These are phyloP conservation scores for Fusarium sacchari DNA, from an alignment of 2,329 filamentous ascomycete genomes.

Conservation along the genomic window DNA sequence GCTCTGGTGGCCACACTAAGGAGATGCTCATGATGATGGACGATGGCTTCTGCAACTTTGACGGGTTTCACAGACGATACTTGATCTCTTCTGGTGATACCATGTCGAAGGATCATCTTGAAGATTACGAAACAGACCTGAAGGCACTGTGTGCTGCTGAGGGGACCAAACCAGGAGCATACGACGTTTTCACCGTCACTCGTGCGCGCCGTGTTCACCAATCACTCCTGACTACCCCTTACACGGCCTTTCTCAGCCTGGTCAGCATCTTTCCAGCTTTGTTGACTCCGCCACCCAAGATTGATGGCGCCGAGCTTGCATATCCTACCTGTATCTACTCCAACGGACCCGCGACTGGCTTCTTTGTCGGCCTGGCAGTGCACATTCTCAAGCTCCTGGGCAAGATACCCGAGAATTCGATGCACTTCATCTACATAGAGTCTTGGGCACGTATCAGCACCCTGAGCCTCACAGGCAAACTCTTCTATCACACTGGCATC, in stretches of 20 bases:
- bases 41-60: constrained; percentile 62
- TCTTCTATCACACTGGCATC: constrained; percentile 71
- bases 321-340: constrained; percentile 82
- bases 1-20: constrained; percentile 92
- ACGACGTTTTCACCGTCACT: constrained; percentile 74
- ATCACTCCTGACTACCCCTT: constrained; percentile 75
- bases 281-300: constrained; percentile 45
- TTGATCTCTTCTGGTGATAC: constrained; percentile 80
- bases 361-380: constrained; percentile 71
- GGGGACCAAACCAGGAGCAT: constrained; percentile 56
- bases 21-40: constrained; percentile 91
- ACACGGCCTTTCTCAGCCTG: constrained; percentile 74
- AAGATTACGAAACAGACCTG: constrained; percentile 58
- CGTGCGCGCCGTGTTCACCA: constrained; percentile 88
- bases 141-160: constrained; percentile 31
- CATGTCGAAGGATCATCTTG: constrained; percentile 73
- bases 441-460: constrained; percentile 88
- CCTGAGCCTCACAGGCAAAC: constrained; percentile 84
- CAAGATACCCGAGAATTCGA: constrained; percentile 60
- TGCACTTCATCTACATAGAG: constrained; percentile 87
- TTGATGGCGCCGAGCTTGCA: constrained; percentile 35
- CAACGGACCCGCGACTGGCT: constrained; percentile 89
- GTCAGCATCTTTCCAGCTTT: constrained; percentile 69
- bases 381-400: constrained; percentile 59
- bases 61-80: constrained; percentile 78